Percentiles rank a stretch among this genome's conserved stretches.
Evolutionary conservation across 192 early-diverging fungal species (phyloP).

Genomic region (Chytriomyces hyalinus): DNA sequence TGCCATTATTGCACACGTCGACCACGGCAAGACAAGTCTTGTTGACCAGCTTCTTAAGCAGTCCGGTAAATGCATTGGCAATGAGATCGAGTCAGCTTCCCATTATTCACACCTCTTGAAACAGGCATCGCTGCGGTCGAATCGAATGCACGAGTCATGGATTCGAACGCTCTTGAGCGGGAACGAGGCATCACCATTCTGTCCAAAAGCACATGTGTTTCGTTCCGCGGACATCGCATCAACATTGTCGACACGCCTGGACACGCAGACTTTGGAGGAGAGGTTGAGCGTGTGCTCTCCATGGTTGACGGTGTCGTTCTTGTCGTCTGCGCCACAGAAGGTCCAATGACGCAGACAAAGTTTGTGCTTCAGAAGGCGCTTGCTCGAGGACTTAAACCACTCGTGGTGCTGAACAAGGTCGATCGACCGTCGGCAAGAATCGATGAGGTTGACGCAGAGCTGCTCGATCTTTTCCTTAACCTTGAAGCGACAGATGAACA

Average conservation of each 20-base stretch:
- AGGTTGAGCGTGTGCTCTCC: conserved; percentile 85
- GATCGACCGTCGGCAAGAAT: conserved; percentile 77
- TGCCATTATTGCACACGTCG: conserved; percentile 86
- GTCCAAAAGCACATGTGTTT: conserved; percentile 78
- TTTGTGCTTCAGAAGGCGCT: conserved; percentile 86
- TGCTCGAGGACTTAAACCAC: conserved; percentile 66
- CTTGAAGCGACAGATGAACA: conserved; percentile 76
- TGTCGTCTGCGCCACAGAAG: conserved; percentile 85
- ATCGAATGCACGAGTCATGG: conserved; percentile 78
- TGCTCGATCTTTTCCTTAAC: conserved; percentile 81
- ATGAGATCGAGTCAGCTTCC: too few relatives aligned
- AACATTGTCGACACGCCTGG: conserved; percentile 91
- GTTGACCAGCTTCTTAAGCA: conserved; percentile 67
- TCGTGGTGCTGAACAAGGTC: conserved; percentile 86
- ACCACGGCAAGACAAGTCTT: conserved; percentile 80
- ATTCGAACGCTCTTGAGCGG: conserved; percentile 78
- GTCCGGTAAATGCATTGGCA: conserved; percentile 49
- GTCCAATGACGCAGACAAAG: conserved; percentile 89
- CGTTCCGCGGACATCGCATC: conserved; percentile 76
- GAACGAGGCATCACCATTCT: conserved; percentile 92
- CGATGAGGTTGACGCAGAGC: conserved; percentile 78
- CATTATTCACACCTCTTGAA: not conserved
- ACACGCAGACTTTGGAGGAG: conserved; percentile 53
- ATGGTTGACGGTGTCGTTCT: conserved; percentile 89
- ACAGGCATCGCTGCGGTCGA: conserved; percentile 52